These are phyloP conservation scores for Madurella mycetomatis DNA, from an alignment of 2,329 filamentous ascomycete genomes.

Conservation along the genomic window DNA sequence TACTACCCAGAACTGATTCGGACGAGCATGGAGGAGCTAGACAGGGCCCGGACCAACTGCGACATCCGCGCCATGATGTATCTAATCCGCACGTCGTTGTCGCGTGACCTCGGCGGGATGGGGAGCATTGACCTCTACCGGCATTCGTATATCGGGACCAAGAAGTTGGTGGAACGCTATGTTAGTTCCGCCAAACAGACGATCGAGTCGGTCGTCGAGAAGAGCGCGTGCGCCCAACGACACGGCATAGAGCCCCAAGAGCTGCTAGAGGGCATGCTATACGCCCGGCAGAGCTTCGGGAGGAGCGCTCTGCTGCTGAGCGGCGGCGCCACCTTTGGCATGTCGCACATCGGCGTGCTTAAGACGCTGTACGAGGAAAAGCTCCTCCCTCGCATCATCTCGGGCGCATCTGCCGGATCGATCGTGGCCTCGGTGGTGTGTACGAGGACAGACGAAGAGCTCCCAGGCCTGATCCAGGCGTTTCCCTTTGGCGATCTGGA, in stretches of 20 bases:
- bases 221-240: constrained; percentile 44
- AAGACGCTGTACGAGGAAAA: constrained; percentile 73
- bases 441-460: constrained; percentile 71
- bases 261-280: constrained; percentile 63
- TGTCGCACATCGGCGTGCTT: constrained; percentile 86
- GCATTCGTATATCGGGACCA: constrained; percentile 81
- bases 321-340: constrained; percentile 83
- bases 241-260: constrained; percentile 55
- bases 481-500: constrained; percentile 77
- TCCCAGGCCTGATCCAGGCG: constrained; percentile 61
- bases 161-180: constrained; percentile 80
- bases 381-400: constrained; percentile 79
- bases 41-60: constrained; percentile 65
- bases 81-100: constrained; percentile 73
- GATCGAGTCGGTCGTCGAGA: constrained; percentile 65
- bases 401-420: constrained; percentile 80
- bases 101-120: constrained; percentile 80
- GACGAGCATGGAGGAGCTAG: constrained; percentile 65
- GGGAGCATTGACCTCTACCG: constrained; percentile 77
- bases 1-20: constrained; percentile 69
- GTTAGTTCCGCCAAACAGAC: constrained; percentile 74
- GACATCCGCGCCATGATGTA: constrained; percentile 76
- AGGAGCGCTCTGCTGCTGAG: constrained; percentile 77
- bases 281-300: constrained; percentile 76
- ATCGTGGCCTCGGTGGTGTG: constrained; percentile 81